Evolutionary conservation across 441 rosid genomes (phyloP), one percentile per base, ranked within the genome.

Genomic region (Raphanus hybrid): DNA sequence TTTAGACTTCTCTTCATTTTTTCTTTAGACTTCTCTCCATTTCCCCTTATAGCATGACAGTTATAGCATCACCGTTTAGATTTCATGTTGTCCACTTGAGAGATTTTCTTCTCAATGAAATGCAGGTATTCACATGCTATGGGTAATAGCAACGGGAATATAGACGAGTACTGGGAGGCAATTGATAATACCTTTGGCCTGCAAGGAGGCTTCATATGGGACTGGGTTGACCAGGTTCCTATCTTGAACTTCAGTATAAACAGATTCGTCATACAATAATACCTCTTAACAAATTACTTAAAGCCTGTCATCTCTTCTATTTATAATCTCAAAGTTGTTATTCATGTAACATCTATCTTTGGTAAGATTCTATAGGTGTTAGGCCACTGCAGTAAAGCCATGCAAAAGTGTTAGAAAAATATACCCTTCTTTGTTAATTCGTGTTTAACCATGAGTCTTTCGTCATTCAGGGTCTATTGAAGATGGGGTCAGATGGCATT

Each of bases 121-220:
- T 81, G 67, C 91, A 96, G 99, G 90, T 93, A 96, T 82, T 93
- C 98, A 7, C 99, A 96, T 86, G 80, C 99, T 73, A 91, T 96
- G 99, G 99, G 97, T 63, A 96, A 96, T 81, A 96, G 99, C 88
- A 89, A 69, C 69, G 99, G 99, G 45, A 96, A 93, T 82, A 81
- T 96, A 67, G 84, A 81, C 59, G 90, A 90, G 76, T 96, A 96
- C 79, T 96, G 99, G 99, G 92, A 92, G 78, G 98, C 97, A 67
- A 93, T 93, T 81, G 97, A 96, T 77, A 84, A 78, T 81, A 91
- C 91, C 35, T 96, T 96, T 77, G 99, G 99, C 83, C 96, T 96
- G 45, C 99, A 96, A 84, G 99, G 99, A 82, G 99, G 99, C 69
- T 93, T 96, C 83, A 91, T 96, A 78, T 96, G 99, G 99, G 99